Evolutionary conservation across 1,284 basidiomycete genomes (phyloP).

Genomic region (Cryptococcus jaspeensis): DNA sequence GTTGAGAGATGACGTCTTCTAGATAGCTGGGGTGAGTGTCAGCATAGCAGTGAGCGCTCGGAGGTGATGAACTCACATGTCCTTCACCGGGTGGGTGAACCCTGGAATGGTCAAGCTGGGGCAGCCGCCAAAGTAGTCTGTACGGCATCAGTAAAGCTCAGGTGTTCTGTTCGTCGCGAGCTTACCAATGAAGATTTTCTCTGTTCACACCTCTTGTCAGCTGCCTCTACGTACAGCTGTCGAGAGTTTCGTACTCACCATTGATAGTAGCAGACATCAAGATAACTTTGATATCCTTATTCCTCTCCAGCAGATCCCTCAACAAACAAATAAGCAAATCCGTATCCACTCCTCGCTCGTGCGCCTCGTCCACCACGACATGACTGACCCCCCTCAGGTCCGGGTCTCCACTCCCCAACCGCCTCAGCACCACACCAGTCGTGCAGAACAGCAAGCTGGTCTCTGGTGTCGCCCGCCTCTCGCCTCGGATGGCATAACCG

Average conservation of each 20-base stretch:
- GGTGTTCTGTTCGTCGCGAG: background rate
- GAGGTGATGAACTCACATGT: slow-evolving; percentile 57
- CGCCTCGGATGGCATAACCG: slow-evolving; percentile 89
- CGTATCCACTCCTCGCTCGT: slow-evolving; percentile 85
- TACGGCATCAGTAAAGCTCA: slow-evolving; percentile 9
- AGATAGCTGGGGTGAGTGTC: slow-evolving; percentile 62
- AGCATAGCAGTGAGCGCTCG: background rate
- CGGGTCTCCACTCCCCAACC: slow-evolving; percentile 69
- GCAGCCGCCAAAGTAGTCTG: slow-evolving; percentile 75
- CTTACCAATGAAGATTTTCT: slow-evolving; percentile 64
- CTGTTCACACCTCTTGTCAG: slow-evolving; percentile 16
- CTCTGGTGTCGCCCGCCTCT: slow-evolving; percentile 64
- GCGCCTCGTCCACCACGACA: slow-evolving; percentile 89
- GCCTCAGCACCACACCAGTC: slow-evolving; percentile 82
- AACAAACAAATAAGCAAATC: slow-evolving; percentile 86
- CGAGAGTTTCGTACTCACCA: slow-evolving; percentile 37
- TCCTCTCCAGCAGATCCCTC: slow-evolving; percentile 69
- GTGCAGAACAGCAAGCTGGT: slow-evolving; percentile 88
- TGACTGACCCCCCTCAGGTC: slow-evolving; percentile 72
- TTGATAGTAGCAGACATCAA: slow-evolving; percentile 74
- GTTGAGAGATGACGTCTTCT: slow-evolving; percentile 67
- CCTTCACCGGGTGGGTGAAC: slow-evolving; percentile 72
- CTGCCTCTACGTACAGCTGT: background rate
- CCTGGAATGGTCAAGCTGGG: slow-evolving; percentile 83
- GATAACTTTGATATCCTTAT: slow-evolving; percentile 65